Conservation (phyloP, 331 rosid species). For the Phaseolus coccineus region DNA sequence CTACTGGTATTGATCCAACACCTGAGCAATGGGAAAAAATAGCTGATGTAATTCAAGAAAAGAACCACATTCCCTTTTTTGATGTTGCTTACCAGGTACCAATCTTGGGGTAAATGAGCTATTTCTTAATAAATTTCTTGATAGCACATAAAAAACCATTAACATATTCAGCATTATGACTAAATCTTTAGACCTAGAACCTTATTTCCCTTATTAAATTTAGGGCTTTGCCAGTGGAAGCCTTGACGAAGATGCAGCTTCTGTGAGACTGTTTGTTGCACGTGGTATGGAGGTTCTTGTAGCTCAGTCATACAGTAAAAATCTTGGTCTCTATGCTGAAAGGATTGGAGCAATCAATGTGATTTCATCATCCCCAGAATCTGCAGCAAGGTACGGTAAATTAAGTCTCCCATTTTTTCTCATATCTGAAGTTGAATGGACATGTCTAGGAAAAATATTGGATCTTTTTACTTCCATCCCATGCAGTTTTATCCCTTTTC, state of each 20-base stretch:
- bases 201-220: slow-evolving; percentile 24
- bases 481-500: slow-evolving; percentile 7
- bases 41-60: slow-evolving; percentile 85
- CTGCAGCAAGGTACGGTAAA: slow-evolving; percentile 78
- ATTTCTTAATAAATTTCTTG: slow-evolving; percentile 30
- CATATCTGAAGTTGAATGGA: slow-evolving; percentile 28
- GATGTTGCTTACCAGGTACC: slow-evolving; percentile 98
- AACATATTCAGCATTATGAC: slow-evolving; percentile 19
- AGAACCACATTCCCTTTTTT: slow-evolving; percentile 90
- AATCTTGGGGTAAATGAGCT: slow-evolving; percentile 22
- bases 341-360: slow-evolving; percentile 96
- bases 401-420: slow-evolving; percentile 29
- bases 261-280: slow-evolving; percentile 89
- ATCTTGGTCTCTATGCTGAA: slow-evolving; percentile 96
- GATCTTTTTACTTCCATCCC: slow-evolving; percentile 9
- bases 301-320: slow-evolving; percentile 99
- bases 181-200: slow-evolving; percentile 4
- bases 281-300: slow-evolving; percentile 93
- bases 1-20: slow-evolving; percentile 99
- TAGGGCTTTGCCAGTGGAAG: slow-evolving; percentile 99
- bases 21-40: slow-evolving; percentile 93
- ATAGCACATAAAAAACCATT: background rate
- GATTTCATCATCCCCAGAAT: slow-evolving; percentile 80
- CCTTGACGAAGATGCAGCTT: slow-evolving; percentile 86
- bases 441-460: slow-evolving; percentile 24